phyloP scores from a whole-genome alignment of 768 basidiomycete species.

The Austroboletus festivus region DNA sequence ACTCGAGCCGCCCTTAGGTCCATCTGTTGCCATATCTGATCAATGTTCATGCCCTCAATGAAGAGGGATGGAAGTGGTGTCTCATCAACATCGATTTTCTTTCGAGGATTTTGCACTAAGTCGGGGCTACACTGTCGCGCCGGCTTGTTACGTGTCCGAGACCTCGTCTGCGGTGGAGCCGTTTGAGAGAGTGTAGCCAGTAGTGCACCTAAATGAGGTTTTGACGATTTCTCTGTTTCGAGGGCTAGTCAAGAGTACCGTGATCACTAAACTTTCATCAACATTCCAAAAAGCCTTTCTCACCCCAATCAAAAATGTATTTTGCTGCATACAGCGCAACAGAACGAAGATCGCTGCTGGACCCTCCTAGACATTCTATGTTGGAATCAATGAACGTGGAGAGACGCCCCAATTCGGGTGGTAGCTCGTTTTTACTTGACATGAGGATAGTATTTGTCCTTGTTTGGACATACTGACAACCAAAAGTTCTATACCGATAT shows the following conservation, averaged over 20 bases:
- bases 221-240: slow-evolving; percentile 61
- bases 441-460: slow-evolving; percentile 15
- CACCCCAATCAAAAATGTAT: slow-evolving; percentile 74
- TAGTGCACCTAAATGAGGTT: slow-evolving; percentile 60
- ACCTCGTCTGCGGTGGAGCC: slow-evolving; percentile 72
- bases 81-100: slow-evolving; percentile 37
- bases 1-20: slow-evolving; percentile 75
- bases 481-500: no score
- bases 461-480: slow-evolving; percentile 13
- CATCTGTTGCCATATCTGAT: slow-evolving; percentile 93
- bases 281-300: slow-evolving; percentile 22
- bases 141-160: slow-evolving; percentile 45
- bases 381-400: slow-evolving; percentile 53
- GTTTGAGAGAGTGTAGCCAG: slow-evolving; percentile 65
- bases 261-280: not conserved
- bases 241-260: slow-evolving; percentile 55
- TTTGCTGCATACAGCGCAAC: slow-evolving; percentile 69
- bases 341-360: slow-evolving; percentile 49
- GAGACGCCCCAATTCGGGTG: slow-evolving; percentile 45
- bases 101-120: slow-evolving; percentile 31
- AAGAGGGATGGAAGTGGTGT: slow-evolving; percentile 80
- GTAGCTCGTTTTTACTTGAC: slow-evolving; percentile 33
- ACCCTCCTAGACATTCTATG: slow-evolving; percentile 53
- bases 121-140: slow-evolving; percentile 43
- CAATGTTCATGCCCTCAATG: slow-evolving; percentile 73